Conservation (phyloP, 305 asterid genomes). For the Andrographis paniculata region DNA sequence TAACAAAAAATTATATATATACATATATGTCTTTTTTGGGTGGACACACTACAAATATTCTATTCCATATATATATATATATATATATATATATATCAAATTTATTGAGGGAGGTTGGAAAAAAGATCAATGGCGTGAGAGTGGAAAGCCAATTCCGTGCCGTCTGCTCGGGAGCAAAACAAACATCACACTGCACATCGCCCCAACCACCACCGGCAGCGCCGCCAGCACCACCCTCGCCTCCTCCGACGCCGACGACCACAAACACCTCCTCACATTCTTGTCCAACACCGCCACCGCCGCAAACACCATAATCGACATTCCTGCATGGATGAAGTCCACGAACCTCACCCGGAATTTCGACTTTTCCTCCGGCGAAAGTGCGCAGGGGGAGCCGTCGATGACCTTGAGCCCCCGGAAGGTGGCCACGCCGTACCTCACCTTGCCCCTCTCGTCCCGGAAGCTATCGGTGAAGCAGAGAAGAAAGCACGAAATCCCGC, state of each 20-base stretch:
- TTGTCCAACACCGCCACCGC: slow-evolving; percentile 64
- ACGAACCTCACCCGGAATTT: slow-evolving; percentile 34
- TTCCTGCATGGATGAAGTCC: slow-evolving; percentile 50
- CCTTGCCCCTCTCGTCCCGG: slow-evolving; percentile 66
- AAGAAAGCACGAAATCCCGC: slow-evolving; percentile 46
- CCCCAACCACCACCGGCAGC: slow-evolving; percentile 33
- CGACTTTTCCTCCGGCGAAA: slow-evolving; percentile 32
- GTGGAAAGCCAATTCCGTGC: slow-evolving; percentile 56
- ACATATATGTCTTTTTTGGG: no score
- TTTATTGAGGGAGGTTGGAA: no score
- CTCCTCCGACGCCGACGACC: slow-evolving; percentile 52
- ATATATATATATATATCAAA: no score
- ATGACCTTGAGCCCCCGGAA: slow-evolving; percentile 51
- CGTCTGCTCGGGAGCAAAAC: slow-evolving; percentile 33
- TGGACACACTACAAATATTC: no score
- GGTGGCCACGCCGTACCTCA: slow-evolving; percentile 73
- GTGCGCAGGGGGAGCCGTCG: slow-evolving; percentile 33
- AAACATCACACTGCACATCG: slow-evolving; percentile 33
- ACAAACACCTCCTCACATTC: slow-evolving; percentile 54
- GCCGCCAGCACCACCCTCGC: slow-evolving; percentile 37
- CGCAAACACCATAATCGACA: slow-evolving; percentile 54
- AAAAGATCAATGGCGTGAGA: slow-evolving; percentile 20
- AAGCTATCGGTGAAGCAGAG: slow-evolving; percentile 75
- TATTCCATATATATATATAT: no score
- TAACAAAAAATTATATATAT: no score